Percentiles rank a stretch among this genome's conserved stretches.
Conservation (phyloP, 2,329 filamentous ascomycete species). For the Hymenotorrendiella dingleyae region DNA sequence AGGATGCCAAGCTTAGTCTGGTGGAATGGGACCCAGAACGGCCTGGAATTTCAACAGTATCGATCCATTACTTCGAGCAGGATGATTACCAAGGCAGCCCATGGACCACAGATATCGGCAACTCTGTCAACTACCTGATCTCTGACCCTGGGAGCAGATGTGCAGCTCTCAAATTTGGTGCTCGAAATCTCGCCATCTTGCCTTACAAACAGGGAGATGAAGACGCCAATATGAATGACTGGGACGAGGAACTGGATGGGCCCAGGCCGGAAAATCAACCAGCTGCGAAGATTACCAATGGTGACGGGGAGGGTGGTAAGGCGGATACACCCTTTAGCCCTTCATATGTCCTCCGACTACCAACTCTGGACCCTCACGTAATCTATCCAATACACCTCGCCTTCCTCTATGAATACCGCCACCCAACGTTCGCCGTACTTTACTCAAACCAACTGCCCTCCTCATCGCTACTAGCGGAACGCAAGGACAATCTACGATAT, state of each 20-base stretch:
- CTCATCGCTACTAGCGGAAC: conserved; percentile 64
- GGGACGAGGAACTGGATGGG: conserved; percentile 75
- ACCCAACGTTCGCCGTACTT: conserved; percentile 93
- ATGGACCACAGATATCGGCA: conserved; percentile 70
- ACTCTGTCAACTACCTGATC: conserved; percentile 74
- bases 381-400: conserved; percentile 86
- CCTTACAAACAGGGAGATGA: conserved; percentile 84
- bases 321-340: conserved; percentile 70
- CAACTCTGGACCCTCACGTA: conserved; percentile 79
- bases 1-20: conserved; percentile 87
- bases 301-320: conserved; percentile 17
- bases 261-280: conserved; percentile 47
- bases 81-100: conserved; percentile 80
- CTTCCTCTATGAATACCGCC: conserved; percentile 94
- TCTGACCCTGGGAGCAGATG: conserved; percentile 91
- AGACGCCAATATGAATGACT: conserved; percentile 87
- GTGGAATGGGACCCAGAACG: conserved; percentile 87
- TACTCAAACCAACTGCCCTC: conserved; percentile 71
- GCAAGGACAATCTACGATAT: conserved; percentile 82
- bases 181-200: conserved; percentile 83
- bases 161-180: conserved; percentile 87
- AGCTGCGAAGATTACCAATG: conserved; percentile 30
- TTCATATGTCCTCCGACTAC: conserved; percentile 89
- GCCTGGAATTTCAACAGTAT: conserved; percentile 76
- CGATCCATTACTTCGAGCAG: conserved; percentile 97